phyloP scores from a whole-genome alignment of 768 basidiomycete genomes.

The Lactarius deliciosus region DNA sequence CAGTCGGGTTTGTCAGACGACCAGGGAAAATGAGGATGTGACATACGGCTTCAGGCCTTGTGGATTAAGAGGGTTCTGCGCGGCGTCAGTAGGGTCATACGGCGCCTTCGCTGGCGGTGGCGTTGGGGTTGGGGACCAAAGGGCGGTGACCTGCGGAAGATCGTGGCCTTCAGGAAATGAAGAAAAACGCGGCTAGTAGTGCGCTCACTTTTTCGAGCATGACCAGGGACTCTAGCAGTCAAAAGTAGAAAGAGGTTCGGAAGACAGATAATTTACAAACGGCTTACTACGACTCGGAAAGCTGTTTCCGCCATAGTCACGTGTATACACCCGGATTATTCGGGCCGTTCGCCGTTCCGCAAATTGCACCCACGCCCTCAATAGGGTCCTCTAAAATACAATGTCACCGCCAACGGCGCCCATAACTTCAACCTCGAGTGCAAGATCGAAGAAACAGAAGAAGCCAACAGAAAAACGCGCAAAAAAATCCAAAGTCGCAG shows the following conservation, averaged over 20 bases:
- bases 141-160: constrained; percentile 22
- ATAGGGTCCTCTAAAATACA: no score
- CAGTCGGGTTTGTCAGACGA: constrained; percentile 8
- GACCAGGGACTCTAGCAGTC: not conserved
- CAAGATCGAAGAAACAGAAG: constrained; percentile 2
- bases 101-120: constrained; percentile 34
- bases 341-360: not conserved
- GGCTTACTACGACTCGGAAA: no score
- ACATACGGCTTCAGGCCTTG: constrained; percentile 93
- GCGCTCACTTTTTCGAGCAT: constrained; percentile 23
- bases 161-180: not conserved
- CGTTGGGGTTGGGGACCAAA: constrained; percentile 49
- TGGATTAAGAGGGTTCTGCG: constrained; percentile 88
- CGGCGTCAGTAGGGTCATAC: constrained; percentile 73
- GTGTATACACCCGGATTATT: not conserved
- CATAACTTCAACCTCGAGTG: not conserved
- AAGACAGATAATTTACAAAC: no score
- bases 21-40: not conserved
- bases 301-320: no score
- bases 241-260: not conserved
- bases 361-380: not conserved
- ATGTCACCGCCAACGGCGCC: not conserved
- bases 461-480: not conserved
- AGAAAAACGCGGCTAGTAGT: not conserved
- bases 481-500: not conserved